Conservation (phyloP, 768 basidiomycete genomes). For the Macrocybe gigantea region DNA sequence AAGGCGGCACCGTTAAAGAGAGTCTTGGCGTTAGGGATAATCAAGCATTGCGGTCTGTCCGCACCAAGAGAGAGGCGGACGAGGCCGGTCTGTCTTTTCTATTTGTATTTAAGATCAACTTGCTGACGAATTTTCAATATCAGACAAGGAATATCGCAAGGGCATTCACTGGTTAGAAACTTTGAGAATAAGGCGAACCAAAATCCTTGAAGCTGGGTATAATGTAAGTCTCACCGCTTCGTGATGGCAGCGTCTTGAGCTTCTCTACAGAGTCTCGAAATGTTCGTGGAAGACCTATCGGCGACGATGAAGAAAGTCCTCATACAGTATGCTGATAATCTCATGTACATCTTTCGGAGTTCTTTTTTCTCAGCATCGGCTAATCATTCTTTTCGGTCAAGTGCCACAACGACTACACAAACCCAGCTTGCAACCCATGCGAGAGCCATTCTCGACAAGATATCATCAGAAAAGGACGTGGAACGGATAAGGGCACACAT, state of each 20-base stretch:
- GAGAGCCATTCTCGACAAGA: conserved; percentile 52
- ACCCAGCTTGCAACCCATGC: conserved; percentile 67
- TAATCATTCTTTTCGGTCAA: conserved; percentile 18
- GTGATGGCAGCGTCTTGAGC: not conserved
- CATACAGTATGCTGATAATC: conserved; percentile 72
- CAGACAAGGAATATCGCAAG: conserved; percentile 88
- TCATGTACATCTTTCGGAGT: conserved; percentile 47
- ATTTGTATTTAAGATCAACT: not conserved
- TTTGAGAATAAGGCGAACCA: conserved; percentile 71
- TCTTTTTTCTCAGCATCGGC: not conserved
- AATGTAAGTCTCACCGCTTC: conserved; percentile 42
- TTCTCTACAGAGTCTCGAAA: conserved; percentile 62
- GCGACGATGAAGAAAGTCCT: conserved; percentile 57
- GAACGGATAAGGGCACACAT: conserved; percentile 48
- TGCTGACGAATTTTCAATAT: conserved; percentile 1
- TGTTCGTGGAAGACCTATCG: conserved; percentile 71
- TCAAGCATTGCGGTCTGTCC: conserved; percentile 66
- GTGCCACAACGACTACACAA: conserved; percentile 74
- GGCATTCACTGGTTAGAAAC: conserved; percentile 94
- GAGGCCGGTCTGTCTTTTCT: conserved; percentile 62
- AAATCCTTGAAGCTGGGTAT: conserved; percentile 78
- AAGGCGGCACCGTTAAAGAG: conserved; percentile 62
- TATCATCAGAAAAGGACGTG: conserved; percentile 69
- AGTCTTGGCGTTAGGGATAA: conserved; percentile 53
- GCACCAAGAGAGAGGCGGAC: conserved; percentile 84